phyloP scores from a whole-genome alignment of 371 early-diverging fungal genomes.

The Lichtheimia hyalospora region DNA sequence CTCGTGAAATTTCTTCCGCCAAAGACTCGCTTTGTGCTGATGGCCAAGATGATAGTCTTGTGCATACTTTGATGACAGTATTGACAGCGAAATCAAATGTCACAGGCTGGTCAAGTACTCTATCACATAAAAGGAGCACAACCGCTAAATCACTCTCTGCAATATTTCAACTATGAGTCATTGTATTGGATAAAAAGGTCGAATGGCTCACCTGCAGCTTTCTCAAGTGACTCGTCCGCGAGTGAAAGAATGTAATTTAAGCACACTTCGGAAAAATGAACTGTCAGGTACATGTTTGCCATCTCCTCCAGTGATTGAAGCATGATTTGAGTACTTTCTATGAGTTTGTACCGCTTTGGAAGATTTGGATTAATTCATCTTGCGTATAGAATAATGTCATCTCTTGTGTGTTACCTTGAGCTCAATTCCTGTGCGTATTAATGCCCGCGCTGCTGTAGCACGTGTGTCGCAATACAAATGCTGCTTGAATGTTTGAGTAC shows the following conservation, averaged over 20 bases:
- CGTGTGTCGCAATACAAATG: slow-evolving; percentile 2
- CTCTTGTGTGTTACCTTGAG: not conserved
- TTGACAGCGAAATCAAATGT: not conserved
- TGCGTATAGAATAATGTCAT: too few relatives aligned
- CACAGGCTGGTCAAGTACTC: not conserved
- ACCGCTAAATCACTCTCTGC: not conserved
- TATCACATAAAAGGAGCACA: not conserved
- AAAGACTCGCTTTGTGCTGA: not conserved
- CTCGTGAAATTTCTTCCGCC: not conserved
- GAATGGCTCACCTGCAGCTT: not conserved
- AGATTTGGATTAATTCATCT: too few relatives aligned
- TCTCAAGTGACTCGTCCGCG: not conserved
- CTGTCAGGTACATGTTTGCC: not conserved
- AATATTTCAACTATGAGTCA: too few relatives aligned
- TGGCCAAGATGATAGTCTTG: not conserved
- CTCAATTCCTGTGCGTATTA: not conserved
- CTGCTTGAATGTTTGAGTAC: not conserved
- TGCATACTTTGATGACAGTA: not conserved
- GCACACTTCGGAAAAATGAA: not conserved
- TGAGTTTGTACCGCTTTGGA: too few relatives aligned
- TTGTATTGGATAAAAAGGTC: too few relatives aligned
- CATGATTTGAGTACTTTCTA: too few relatives aligned
- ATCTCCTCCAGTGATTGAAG: not conserved
- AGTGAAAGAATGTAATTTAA: not conserved
- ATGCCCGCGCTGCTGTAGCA: slow-evolving; percentile 4